Percentiles rank a stretch among this genome's conserved stretches.
Evolutionary conservation across 495 filamentous ascomycete species (phyloP).

Genomic region (Talaromyces proteolyticus): DNA sequence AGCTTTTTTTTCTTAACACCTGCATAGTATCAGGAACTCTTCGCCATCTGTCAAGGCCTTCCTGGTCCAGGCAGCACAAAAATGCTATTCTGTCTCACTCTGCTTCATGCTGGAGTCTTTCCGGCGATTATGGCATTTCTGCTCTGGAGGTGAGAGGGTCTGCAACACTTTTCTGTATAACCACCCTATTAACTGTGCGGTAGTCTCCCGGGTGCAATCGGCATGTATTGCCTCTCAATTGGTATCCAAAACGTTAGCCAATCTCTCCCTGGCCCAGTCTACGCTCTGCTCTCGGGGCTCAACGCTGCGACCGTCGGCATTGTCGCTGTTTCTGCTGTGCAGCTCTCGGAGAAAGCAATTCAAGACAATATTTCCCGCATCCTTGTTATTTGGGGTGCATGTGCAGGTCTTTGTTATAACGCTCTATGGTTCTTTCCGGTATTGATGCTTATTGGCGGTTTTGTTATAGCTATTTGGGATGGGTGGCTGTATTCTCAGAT

Average conservation of each 20-base stretch:
- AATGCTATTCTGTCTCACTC: conserved; percentile 69
- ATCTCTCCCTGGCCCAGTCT: conserved; percentile 51
- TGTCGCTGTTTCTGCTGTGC: conserved; percentile 58
- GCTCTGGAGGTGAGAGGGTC: conserved; percentile 53
- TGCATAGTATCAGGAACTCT: conserved; percentile 72
- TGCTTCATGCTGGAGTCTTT: conserved; percentile 58
- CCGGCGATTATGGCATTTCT: conserved; percentile 60
- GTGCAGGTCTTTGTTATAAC: conserved; percentile 68
- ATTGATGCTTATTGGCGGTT: conserved; percentile 56
- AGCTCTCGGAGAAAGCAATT: conserved; percentile 69
- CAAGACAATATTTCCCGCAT: conserved; percentile 65
- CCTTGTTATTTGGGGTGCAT: conserved; percentile 62
- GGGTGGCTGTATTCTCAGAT: conserved; percentile 39
- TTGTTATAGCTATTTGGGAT: conserved; percentile 56
- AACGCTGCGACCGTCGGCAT: conserved; percentile 67
- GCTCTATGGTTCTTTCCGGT: conserved; percentile 81
- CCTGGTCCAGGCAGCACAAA: conserved; percentile 75
- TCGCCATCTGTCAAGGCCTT: conserved; percentile 70
- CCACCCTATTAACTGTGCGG: background rate
- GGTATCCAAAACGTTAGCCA: conserved; percentile 50
- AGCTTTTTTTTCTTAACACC: background rate
- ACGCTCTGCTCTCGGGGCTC: conserved; percentile 63
- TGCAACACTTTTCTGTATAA: background rate
- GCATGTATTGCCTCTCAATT: conserved; percentile 52
- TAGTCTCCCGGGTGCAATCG: conserved; percentile 28